phyloP scores from a whole-genome alignment of 1,284 basidiomycete genomes.

The Trametes sp. region DNA sequence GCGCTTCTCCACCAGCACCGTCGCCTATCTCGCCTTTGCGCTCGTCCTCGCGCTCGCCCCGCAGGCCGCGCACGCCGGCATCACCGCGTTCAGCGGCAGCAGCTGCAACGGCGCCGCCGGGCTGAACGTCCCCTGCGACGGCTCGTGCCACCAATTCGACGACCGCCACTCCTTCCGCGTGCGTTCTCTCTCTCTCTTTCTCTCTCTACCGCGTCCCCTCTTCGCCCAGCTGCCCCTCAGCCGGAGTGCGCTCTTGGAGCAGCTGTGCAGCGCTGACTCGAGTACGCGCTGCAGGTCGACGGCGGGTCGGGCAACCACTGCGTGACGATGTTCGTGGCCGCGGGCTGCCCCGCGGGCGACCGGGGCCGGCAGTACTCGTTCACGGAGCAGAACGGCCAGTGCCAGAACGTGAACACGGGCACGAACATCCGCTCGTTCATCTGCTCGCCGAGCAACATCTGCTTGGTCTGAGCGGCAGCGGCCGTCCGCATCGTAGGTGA shows the following conservation, averaged over 20 bases:
- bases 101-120: not conserved
- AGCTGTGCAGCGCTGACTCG: too few relatives aligned
- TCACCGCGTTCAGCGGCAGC: not conserved
- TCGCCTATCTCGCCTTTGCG: not conserved
- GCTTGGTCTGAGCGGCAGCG: not conserved
- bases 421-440: not conserved
- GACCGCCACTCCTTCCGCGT: not conserved
- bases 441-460: not conserved
- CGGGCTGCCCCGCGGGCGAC: not conserved
- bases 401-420: constrained; percentile 1
- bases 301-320: not conserved
- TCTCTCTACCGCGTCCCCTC: too few relatives aligned
- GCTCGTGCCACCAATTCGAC: not conserved
- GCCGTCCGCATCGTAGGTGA: not conserved
- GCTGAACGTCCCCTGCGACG: not conserved
- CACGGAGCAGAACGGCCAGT: not conserved
- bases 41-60: not conserved
- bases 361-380: not conserved
- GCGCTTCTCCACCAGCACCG: not conserved
- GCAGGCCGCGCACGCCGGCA: not conserved
- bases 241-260: too few relatives aligned
- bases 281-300: not conserved
- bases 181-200: not conserved
- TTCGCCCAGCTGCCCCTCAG: too few relatives aligned
- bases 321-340: not conserved